These are phyloP conservation scores for Mycosarcoma mackinlayi DNA, from an alignment of 1,284 basidiomycete species.

Conservation along the genomic window DNA sequence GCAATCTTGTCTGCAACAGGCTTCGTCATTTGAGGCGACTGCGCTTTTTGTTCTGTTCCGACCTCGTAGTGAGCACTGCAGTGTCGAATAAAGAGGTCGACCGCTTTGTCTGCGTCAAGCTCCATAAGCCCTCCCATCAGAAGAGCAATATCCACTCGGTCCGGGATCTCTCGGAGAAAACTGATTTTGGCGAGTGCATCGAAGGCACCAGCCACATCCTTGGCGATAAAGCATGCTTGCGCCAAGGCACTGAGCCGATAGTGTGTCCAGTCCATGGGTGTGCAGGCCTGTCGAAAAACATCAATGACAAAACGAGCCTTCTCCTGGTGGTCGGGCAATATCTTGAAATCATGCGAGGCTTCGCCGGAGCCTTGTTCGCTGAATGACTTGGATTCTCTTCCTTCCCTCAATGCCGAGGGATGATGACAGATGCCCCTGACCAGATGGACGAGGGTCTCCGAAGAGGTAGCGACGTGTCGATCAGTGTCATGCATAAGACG, in stretches of 20 bases:
- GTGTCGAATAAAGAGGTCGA: slow-evolving; percentile 38
- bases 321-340: slow-evolving; percentile 2
- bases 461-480: slow-evolving; percentile 16
- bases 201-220: slow-evolving; percentile 34
- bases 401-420: background rate
- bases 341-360: background rate
- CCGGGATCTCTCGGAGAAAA: slow-evolving; percentile 28
- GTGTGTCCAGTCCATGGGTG: slow-evolving; percentile 39
- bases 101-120: slow-evolving; percentile 33
- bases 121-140: slow-evolving; percentile 36
- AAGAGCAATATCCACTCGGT: slow-evolving; percentile 34
- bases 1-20: background rate
- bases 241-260: slow-evolving; percentile 38
- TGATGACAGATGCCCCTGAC: slow-evolving; percentile 21
- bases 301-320: slow-evolving; percentile 35
- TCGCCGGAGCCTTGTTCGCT: background rate
- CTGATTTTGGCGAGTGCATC: slow-evolving; percentile 36
- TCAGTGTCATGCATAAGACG: slow-evolving; percentile 27
- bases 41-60: background rate
- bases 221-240: slow-evolving; percentile 26
- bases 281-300: slow-evolving; percentile 22
- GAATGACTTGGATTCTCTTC: background rate
- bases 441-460: slow-evolving; percentile 15
- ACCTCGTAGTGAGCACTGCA: slow-evolving; percentile 10
- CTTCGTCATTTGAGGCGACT: too few relatives aligned